A percentile compares a stretch with the other conserved stretches of the same genome.
Evolutionary conservation across 179 eudicot species (phyloP).

Genomic region (Beta lomatogona): DNA sequence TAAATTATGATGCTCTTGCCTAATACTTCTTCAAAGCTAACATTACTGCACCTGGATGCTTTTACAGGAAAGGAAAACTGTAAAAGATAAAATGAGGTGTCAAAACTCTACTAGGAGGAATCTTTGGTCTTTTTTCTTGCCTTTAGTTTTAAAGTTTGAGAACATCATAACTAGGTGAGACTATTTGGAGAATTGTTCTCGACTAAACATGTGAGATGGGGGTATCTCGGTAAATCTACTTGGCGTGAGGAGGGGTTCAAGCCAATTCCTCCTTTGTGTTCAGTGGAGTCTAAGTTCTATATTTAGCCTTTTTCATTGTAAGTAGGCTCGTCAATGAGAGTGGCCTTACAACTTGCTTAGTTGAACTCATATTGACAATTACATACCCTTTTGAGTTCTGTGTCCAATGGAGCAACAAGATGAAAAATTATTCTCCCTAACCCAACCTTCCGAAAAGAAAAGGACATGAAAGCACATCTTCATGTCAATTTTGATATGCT

Average conservation of each 20-base stretch:
- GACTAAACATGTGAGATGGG: too few relatives aligned
- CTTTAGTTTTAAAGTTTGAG: neutral
- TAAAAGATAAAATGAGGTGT: neutral
- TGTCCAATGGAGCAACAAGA: neutral
- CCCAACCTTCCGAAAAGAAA: neutral
- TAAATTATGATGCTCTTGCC: constrained; percentile 1
- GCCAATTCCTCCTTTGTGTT: too few relatives aligned
- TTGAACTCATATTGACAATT: neutral
- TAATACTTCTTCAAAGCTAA: neutral
- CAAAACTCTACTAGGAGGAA: neutral
- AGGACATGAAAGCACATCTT: neutral
- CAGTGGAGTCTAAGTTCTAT: too few relatives aligned
- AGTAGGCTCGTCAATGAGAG: neutral
- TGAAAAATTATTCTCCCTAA: neutral
- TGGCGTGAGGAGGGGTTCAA: too few relatives aligned
- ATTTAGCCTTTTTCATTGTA: neutral
- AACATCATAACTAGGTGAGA: neutral
- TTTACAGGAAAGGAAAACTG: neutral
- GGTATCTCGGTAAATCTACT: too few relatives aligned
- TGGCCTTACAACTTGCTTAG: constrained; percentile 13
- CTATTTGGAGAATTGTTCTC: neutral
- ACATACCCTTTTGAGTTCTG: neutral
- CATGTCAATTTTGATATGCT: neutral
- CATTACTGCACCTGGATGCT: constrained; percentile 21
- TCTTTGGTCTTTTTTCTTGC: neutral